Evolutionary conservation across 345 rosid genomes (phyloP), one percentile per base, ranked within the genome.

Genomic region (Melastoma malabathricum): DNA sequence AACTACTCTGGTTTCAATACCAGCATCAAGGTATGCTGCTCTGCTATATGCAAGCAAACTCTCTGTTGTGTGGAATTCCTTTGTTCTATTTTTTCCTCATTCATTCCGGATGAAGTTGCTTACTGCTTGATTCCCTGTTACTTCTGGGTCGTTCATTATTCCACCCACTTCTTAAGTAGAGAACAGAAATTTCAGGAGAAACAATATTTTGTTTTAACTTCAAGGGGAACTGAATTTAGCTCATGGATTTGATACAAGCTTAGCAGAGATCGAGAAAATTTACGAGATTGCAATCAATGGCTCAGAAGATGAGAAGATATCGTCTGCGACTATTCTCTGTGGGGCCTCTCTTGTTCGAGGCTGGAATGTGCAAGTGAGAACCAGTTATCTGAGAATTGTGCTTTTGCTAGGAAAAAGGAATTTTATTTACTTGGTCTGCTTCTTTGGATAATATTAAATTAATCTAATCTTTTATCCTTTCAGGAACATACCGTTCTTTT

Each of bases 331-430:
- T 66, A 76, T 92, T 75, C 90, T 92, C 53, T 87, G 98, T 64
- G 98, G 98, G 56, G 93, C 88, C 49, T 84, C 98, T 65, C 75
- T 92, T 17, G 65, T 79, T 69, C 95, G 97, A 61, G 97, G 98
- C 62, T 92, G 98, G 98, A 84, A 78, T 63, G 54, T 84, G 65
- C 98, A 87, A 83, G 98, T 84, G 75, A 31, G 38, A 31, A 31
- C 38, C 38, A 7, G 38, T 31, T 31, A 31, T 2, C 5, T 31
- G 38, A 31, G 38, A 31, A 9, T 9, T 5, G 10, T 31, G 38
- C 38, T 31, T 22, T 22, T 22, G 25, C 25, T 5, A 31, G 38
- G 38, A 31, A 31, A 31, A 31, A 31, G 38, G 38, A 31, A 1
- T 6, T 31, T 31, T 27, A 27, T 27, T 27, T 27, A 3, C 6